A percentile compares a stretch with the other conserved stretches of the same genome.
These are phyloP conservation scores for Chalara sp. DNA, from an alignment of 2,329 filamentous ascomycete genomes.

Conservation along the genomic window DNA sequence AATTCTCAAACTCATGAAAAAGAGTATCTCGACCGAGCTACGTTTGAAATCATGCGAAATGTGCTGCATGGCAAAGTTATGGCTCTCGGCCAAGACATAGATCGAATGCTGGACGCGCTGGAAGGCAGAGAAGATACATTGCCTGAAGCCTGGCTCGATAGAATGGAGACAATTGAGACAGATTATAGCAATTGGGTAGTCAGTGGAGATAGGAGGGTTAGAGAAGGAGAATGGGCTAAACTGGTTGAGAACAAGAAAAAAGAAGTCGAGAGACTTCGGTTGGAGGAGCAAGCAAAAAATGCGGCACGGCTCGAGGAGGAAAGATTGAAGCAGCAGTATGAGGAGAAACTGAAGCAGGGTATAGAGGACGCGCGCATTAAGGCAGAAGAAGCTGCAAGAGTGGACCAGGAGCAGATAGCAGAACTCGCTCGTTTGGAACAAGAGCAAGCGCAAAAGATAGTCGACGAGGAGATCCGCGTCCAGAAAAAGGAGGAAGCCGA, in stretches of 20 bases:
- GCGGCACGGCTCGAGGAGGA: slow-evolving; percentile 4
- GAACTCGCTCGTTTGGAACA: slow-evolving; percentile 2
- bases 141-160: slow-evolving; percentile 81
- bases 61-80: slow-evolving; percentile 64
- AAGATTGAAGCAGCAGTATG: not conserved
- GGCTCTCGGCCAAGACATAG: slow-evolving; percentile 64
- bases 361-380: slow-evolving; percentile 1
- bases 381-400: slow-evolving; percentile 2
- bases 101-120: slow-evolving; percentile 78
- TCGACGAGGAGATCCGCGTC: slow-evolving; percentile 1
- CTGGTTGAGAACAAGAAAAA: slow-evolving; percentile 16
- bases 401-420: slow-evolving; percentile 10
- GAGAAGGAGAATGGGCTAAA: slow-evolving; percentile 53
- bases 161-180: slow-evolving; percentile 72
- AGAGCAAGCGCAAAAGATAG: not conserved
- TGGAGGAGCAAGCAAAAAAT: slow-evolving; percentile 8
- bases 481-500: not conserved
- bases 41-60: slow-evolving; percentile 51
- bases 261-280: slow-evolving; percentile 23
- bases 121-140: slow-evolving; percentile 80
- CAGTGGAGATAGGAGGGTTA: slow-evolving; percentile 66
- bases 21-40: slow-evolving; percentile 24
- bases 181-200: slow-evolving; percentile 77
- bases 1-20: slow-evolving; percentile 4
- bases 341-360: slow-evolving; percentile 1